These are phyloP conservation scores for Glaciozyma martinii DNA, from an alignment of 768 basidiomycete genomes.

Conservation along the genomic window DNA sequence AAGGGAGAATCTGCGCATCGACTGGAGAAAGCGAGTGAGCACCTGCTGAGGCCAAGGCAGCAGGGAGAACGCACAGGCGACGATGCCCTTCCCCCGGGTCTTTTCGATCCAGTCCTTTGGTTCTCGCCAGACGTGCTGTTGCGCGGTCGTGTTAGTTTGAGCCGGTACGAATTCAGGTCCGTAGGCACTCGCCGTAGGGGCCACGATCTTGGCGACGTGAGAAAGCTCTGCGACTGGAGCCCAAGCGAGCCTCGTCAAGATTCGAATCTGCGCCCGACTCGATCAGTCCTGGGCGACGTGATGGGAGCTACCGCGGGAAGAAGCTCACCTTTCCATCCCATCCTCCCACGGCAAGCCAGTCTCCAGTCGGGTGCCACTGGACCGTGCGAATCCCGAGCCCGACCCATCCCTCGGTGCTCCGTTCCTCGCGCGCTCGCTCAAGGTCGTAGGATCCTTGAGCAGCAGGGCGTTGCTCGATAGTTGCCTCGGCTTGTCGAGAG, in stretches of 20 bases:
- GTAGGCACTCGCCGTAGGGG: not conserved
- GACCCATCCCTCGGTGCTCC: slow-evolving; percentile 11
- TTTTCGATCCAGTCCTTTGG: slow-evolving; percentile 22
- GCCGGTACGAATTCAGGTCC: not conserved
- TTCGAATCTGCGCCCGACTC: not conserved
- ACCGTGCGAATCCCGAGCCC: slow-evolving; percentile 33
- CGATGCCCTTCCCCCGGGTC: slow-evolving; percentile 21
- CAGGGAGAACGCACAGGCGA: slow-evolving; percentile 8
- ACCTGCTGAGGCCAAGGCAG: not conserved
- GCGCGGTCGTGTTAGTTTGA: not conserved
- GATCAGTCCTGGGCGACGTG: not conserved
- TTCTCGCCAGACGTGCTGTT: slow-evolving; percentile 17
- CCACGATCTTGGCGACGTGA: not conserved
- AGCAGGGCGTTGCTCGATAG: too few species aligned
- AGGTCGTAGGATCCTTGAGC: not conserved
- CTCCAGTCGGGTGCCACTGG: slow-evolving; percentile 25
- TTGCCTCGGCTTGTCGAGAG: too few species aligned
- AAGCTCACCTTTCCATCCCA: slow-evolving; percentile 29
- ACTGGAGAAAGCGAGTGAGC: not conserved
- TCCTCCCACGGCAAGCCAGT: slow-evolving; percentile 31
- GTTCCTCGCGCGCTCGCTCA: not conserved
- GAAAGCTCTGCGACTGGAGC: not conserved
- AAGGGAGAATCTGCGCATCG: slow-evolving; percentile 1
- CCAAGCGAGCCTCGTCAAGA: slow-evolving; percentile 10
- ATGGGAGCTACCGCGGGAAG: not conserved